Conservation (phyloP, 2,329 filamentous ascomycete species). For the Paecilomyces variotii region DNA sequence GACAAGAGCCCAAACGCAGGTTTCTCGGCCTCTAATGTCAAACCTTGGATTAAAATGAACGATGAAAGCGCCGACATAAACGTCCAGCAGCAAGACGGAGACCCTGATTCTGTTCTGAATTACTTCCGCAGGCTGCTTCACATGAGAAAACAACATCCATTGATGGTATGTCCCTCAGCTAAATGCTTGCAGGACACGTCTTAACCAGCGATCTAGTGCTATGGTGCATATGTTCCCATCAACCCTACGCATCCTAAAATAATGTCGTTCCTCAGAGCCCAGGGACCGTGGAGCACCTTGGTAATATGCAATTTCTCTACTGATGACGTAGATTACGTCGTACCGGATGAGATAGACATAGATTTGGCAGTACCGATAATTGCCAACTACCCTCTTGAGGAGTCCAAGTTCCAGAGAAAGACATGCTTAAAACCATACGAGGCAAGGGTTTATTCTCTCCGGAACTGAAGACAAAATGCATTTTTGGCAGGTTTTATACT, state of each 20-base stretch:
- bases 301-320: constrained; percentile 9
- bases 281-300: constrained; percentile 9
- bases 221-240: constrained; percentile 11
- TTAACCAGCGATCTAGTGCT: constrained; percentile 5
- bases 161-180: constrained; percentile 5
- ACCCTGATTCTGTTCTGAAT: constrained; percentile 40
- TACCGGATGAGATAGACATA: constrained; percentile 10
- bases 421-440: constrained; percentile 8
- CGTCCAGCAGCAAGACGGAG: constrained; percentile 33
- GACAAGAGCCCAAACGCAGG: constrained; percentile 48
- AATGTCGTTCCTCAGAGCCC: constrained; percentile 9
- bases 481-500: background rate
- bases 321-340: constrained; percentile 2
- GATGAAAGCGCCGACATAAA: constrained; percentile 53
- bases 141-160: constrained; percentile 44
- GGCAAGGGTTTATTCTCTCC: constrained; percentile 10
- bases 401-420: constrained; percentile 2
- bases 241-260: constrained; percentile 8
- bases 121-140: constrained; percentile 51
- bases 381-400: constrained; percentile 8
- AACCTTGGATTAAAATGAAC: constrained; percentile 60
- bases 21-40: constrained; percentile 41
- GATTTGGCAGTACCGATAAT: constrained; percentile 10
- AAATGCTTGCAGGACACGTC: background rate
- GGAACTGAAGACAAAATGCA: constrained; percentile 4